Conservation (phyloP, 805 yeast species). For the Metschnikowia chrysomelidarum region DNA sequence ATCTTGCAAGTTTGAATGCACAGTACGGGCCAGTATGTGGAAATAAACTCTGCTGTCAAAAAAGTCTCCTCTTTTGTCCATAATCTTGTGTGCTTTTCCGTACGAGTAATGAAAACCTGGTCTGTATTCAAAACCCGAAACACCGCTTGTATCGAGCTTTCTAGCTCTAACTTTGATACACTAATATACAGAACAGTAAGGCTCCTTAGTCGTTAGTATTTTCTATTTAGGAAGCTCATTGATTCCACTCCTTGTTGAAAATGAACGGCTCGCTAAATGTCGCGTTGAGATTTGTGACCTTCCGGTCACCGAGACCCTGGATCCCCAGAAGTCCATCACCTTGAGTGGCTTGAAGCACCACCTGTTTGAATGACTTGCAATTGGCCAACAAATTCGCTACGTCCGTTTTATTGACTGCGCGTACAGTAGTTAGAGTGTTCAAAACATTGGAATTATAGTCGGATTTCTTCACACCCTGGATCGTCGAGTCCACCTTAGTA, state of each 20-base stretch:
- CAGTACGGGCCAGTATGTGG: too few relatives aligned
- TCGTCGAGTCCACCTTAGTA: slow-evolving; percentile 28
- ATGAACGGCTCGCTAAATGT: slow-evolving; percentile 52
- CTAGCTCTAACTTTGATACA: too few relatives aligned
- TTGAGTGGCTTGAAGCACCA: slow-evolving; percentile 33
- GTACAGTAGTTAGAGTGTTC: slow-evolving; percentile 45
- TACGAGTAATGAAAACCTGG: too few relatives aligned
- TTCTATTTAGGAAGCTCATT: too few relatives aligned
- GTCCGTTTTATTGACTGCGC: slow-evolving; percentile 53
- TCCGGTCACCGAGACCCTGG: slow-evolving; percentile 50
- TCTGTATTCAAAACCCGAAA: too few relatives aligned
- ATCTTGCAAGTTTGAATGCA: too few relatives aligned
- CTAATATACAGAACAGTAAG: too few relatives aligned
- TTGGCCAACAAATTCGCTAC: slow-evolving; percentile 50
- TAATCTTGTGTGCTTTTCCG: too few relatives aligned
- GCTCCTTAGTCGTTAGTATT: too few relatives aligned
- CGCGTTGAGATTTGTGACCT: slow-evolving; percentile 37
- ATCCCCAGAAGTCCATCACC: slow-evolving; percentile 29
- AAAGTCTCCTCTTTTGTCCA: too few relatives aligned
- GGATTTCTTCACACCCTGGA: slow-evolving; percentile 43
- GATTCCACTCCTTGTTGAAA: slow-evolving; percentile 39
- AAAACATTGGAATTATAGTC: slow-evolving; percentile 46
- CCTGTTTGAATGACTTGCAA: slow-evolving; percentile 42
- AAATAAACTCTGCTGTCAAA: too few relatives aligned
- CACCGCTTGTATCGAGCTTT: too few relatives aligned